phyloP scores from a whole-genome alignment of 2,329 filamentous ascomycete species.

The Allantophomopsis cytisporea region DNA sequence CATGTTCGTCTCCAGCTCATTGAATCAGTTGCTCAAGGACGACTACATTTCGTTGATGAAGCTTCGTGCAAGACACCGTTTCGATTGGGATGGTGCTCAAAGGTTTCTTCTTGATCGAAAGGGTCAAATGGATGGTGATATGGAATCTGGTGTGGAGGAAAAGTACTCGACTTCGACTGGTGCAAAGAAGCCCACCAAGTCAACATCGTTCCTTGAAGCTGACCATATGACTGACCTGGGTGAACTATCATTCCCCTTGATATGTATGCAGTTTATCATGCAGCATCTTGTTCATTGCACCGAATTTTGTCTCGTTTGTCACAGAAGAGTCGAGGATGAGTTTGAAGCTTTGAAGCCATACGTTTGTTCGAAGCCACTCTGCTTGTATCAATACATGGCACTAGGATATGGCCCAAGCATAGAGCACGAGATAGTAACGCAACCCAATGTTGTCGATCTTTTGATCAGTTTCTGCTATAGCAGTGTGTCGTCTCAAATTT shows the following conservation, averaged over 20 bases:
- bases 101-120: slow-evolving; percentile 3
- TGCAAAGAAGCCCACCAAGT: too few relatives aligned
- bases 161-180: too few relatives aligned
- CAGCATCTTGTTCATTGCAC: slow-evolving; percentile 70
- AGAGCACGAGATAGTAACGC: slow-evolving; percentile 69
- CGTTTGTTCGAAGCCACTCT: slow-evolving; percentile 63
- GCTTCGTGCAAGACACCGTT: slow-evolving; percentile 33
- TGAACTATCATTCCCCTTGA: slow-evolving; percentile 33
- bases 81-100: slow-evolving; percentile 56
- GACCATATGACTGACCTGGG: too few relatives aligned
- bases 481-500: slow-evolving; percentile 11
- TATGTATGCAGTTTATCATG: slow-evolving; percentile 62
- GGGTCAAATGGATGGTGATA: too few relatives aligned
- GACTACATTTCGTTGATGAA: slow-evolving; percentile 50
- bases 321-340: slow-evolving; percentile 48
- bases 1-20: slow-evolving; percentile 58
- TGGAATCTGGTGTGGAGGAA: too few relatives aligned
- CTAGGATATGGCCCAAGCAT: slow-evolving; percentile 77
- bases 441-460: slow-evolving; percentile 74
- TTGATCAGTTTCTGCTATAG: slow-evolving; percentile 69
- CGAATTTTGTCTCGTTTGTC: slow-evolving; percentile 79
- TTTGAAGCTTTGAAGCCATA: slow-evolving; percentile 65
- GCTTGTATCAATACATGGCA: slow-evolving; percentile 77
- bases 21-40: slow-evolving; percentile 54
- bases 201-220: too few relatives aligned